Percentiles rank a stretch among this genome's conserved stretches.
Evolutionary conservation across 306 rosid genomes (phyloP).

Genomic region (Cucumis cinereus): DNA sequence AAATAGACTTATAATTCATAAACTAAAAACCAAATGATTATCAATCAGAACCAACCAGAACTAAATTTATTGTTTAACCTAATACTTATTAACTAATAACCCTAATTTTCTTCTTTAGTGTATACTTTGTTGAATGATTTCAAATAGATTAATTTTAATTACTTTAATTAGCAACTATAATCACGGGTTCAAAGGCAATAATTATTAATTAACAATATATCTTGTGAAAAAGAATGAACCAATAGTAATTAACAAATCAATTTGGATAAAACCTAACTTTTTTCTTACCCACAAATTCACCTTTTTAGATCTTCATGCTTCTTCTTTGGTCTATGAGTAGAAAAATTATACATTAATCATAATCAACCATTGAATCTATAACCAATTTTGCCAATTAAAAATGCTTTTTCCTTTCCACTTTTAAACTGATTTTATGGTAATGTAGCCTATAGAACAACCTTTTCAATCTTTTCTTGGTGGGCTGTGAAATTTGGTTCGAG

Average conservation of each 20-base stretch:
- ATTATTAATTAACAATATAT: neutral
- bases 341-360: neutral
- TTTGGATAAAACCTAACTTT: neutral
- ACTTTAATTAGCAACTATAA: neutral
- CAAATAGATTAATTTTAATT: neutral
- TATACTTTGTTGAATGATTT: neutral
- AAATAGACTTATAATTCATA: too few relatives aligned
- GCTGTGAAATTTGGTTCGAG: neutral
- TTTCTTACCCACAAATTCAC: neutral
- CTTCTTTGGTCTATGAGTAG: neutral
- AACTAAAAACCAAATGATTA: too few relatives aligned
- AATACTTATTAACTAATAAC: too few relatives aligned
- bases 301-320: neutral
- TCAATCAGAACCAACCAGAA: too few relatives aligned
- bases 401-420: neutral
- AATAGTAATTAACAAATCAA: neutral
- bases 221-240: neutral
- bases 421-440: neutral
- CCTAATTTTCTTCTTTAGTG: neutral
- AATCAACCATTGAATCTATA: neutral
- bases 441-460: neutral
- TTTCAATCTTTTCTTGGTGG: neutral
- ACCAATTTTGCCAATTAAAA: neutral
- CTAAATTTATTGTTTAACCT: too few relatives aligned
- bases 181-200: neutral